A percentile compares a stretch with the other conserved stretches of the same genome.
These are phyloP conservation scores for Amylocystis lapponica DNA, from an alignment of 768 basidiomycete species.

Conservation along the genomic window DNA sequence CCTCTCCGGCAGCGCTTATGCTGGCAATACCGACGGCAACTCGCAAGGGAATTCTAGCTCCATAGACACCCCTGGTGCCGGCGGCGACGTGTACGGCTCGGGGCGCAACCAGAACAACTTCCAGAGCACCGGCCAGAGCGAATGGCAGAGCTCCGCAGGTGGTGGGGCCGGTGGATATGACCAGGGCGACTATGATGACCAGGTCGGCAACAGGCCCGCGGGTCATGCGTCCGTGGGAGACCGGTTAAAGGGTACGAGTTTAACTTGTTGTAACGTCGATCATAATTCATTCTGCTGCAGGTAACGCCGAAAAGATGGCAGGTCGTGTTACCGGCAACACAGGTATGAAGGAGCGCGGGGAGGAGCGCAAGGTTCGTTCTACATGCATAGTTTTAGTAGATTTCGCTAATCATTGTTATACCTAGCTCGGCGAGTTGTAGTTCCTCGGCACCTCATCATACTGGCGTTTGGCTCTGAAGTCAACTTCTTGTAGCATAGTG, in stretches of 20 bases:
- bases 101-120: not conserved
- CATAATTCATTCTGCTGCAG: not conserved
- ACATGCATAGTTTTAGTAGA: not conserved
- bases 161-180: too few species aligned
- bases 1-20: constrained; percentile 2
- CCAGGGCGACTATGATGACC: not conserved
- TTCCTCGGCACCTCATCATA: too few species aligned
- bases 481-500: too few species aligned
- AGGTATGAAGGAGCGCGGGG: constrained; percentile 11
- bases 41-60: constrained; percentile 11
- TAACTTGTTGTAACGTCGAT: not conserved
- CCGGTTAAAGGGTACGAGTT: constrained; percentile 10
- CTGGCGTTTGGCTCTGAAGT: too few species aligned
- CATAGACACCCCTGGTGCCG: constrained; percentile 9
- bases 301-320: constrained; percentile 6
- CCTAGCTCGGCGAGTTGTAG: too few species aligned
- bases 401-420: not conserved
- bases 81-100: constrained; percentile 9
- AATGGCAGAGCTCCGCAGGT: not conserved
- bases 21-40: constrained; percentile 9
- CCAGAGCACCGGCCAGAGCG: not conserved
- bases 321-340: constrained; percentile 7
- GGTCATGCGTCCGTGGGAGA: constrained; percentile 11
- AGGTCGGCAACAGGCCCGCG: too few species aligned
- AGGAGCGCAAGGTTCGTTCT: constrained; percentile 11